A percentile compares a stretch with the other conserved stretches of the same genome.
These are phyloP conservation scores for Prototheca wickerhamii DNA, from an alignment of 163 green algal genomes.

Conservation along the genomic window DNA sequence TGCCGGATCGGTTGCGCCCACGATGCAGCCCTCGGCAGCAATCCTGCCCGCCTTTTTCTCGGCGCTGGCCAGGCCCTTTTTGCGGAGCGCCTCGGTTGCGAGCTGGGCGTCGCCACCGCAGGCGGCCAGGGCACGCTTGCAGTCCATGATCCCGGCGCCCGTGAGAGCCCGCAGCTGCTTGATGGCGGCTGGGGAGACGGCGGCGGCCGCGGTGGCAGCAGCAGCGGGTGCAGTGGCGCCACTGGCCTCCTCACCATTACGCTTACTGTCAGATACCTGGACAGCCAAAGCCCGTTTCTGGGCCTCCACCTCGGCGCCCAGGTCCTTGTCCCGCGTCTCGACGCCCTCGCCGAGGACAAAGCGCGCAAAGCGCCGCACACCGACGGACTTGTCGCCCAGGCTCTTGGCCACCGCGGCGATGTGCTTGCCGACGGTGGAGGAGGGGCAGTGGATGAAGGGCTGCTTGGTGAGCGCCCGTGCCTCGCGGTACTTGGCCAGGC, in stretches of 20 bases:
- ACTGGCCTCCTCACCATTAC: neutral
- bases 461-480: constrained; percentile 67
- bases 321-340: constrained; percentile 6
- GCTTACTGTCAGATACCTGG: constrained; percentile 1
- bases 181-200: constrained; percentile 41
- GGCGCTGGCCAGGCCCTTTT: constrained; percentile 91
- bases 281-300: constrained; percentile 1
- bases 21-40: constrained; percentile 84
- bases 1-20: constrained; percentile 90
- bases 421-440: constrained; percentile 67
- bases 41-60: constrained; percentile 85
- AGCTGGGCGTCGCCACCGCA: constrained; percentile 63
- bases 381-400: constrained; percentile 89
- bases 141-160: constrained; percentile 98
- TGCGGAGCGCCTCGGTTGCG: constrained; percentile 78
- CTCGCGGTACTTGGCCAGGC: constrained; percentile 79
- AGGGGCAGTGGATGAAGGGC: constrained; percentile 66
- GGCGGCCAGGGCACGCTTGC: constrained; percentile 92
- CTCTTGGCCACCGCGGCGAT: constrained; percentile 72
- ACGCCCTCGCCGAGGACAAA: constrained; percentile 36
- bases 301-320: neutral
- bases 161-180: constrained; percentile 71
- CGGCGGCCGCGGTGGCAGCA: constrained; percentile 7
- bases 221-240: neutral
- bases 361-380: constrained; percentile 72